phyloP scores from a whole-genome alignment of 306 rosid species.

The Lathyrus oleraceus region DNA sequence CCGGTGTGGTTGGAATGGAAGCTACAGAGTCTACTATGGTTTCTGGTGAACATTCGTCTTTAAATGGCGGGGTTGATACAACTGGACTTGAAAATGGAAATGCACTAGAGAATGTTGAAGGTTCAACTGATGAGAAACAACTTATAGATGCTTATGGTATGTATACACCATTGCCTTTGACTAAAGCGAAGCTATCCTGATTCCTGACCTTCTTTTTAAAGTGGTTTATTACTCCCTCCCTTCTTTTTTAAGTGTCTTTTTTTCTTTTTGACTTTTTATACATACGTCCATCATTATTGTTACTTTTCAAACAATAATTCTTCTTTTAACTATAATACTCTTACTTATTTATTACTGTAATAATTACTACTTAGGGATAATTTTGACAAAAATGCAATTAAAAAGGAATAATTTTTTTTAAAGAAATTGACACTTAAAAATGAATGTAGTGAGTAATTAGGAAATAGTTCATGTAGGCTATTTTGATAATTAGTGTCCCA shows the following conservation, averaged over 20 bases:
- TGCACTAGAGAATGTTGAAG: slow-evolving; percentile 49
- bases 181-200: background rate
- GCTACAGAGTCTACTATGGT: slow-evolving; percentile 39
- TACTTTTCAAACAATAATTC: too few species aligned
- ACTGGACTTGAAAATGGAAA: slow-evolving; percentile 62
- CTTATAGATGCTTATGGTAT: slow-evolving; percentile 73
- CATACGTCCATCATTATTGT: too few species aligned
- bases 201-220: background rate
- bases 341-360: too few species aligned
- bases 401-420: too few species aligned
- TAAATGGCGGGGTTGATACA: slow-evolving; percentile 44
- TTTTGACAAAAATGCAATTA: too few species aligned
- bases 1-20: slow-evolving; percentile 39
- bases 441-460: too few species aligned
- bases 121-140: slow-evolving; percentile 59
- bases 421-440: too few species aligned
- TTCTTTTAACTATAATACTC: too few species aligned
- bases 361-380: too few species aligned
- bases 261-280: too few species aligned
- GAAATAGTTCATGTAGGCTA: background rate
- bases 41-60: slow-evolving; percentile 52
- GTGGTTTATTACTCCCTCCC: too few species aligned
- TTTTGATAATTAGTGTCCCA: background rate
- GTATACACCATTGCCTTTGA: background rate
- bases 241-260: too few species aligned